A percentile compares a stretch with the other conserved stretches of the same genome.
phyloP scores from a whole-genome alignment of 371 early-diverging fungal species.

The Conidiobolus incongruus region DNA sequence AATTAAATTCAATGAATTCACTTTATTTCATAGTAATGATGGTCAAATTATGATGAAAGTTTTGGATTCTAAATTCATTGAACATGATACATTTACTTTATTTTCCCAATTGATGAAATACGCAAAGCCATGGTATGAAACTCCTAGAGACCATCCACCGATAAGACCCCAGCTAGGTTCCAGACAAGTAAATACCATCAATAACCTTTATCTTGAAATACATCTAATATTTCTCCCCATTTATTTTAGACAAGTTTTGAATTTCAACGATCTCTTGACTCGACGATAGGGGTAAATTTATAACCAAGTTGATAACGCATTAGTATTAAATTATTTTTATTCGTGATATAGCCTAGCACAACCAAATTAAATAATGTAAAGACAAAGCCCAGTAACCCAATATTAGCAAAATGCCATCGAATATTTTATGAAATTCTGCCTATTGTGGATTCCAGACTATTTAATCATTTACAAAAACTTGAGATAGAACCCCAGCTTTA shows the following conservation, averaged over 20 bases:
- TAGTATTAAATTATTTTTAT: background rate
- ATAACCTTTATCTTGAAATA: background rate
- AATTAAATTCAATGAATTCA: background rate
- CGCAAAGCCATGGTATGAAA: constrained; percentile 68
- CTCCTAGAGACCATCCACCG: constrained; percentile 12
- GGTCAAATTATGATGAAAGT: constrained; percentile 12
- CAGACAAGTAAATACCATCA: background rate
- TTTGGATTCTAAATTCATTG: constrained; percentile 33
- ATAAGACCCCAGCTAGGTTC: background rate
- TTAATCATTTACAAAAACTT: constrained; percentile 34
- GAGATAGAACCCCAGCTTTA: constrained; percentile 84
- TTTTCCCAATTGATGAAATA: constrained; percentile 63
- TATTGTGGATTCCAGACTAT: constrained; percentile 40
- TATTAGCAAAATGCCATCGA: constrained; percentile 44
- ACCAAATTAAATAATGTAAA: background rate
- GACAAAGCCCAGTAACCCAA: constrained; percentile 13
- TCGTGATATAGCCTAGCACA: background rate
- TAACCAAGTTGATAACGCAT: background rate
- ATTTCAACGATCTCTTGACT: background rate
- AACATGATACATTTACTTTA: constrained; percentile 65
- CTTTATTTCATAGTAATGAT: constrained; percentile 7
- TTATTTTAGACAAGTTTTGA: no score
- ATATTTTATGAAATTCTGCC: constrained; percentile 46
- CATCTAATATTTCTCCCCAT: no score
- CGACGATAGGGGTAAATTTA: background rate